Evolutionary conservation across 129 eudicot species (phyloP).

Genomic region (Flaveria brownii): DNA sequence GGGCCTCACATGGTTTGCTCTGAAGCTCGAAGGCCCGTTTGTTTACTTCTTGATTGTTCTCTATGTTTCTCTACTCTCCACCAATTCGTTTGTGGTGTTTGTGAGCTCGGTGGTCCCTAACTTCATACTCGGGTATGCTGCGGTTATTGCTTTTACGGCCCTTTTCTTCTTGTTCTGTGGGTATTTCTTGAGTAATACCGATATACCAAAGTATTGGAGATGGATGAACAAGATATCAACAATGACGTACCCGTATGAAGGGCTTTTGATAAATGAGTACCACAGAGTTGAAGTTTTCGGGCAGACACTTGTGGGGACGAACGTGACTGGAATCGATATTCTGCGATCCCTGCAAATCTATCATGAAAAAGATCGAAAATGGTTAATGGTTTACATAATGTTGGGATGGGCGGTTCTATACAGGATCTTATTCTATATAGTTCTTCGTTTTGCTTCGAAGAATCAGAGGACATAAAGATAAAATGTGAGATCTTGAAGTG

Average conservation of each 20-base stretch:
- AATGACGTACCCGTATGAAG: constrained; percentile 84
- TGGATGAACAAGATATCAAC: constrained; percentile 80
- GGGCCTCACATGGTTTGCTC: constrained; percentile 61
- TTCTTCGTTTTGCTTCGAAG: constrained; percentile 78
- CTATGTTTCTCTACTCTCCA: constrained; percentile 63
- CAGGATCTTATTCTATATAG: constrained; percentile 62
- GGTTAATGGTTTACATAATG: constrained; percentile 62
- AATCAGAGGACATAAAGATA: constrained; percentile 59
- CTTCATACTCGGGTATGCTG: constrained; percentile 79
- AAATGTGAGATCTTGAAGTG: constrained; percentile 18
- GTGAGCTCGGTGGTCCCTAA: constrained; percentile 82
- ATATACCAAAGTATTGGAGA: constrained; percentile 60
- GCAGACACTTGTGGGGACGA: constrained; percentile 15
- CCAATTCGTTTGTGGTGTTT: constrained; percentile 77
- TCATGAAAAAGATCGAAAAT: constrained; percentile 37
- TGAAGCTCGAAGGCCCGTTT: constrained; percentile 56
- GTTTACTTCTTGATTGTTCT: constrained; percentile 57
- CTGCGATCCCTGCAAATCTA: constrained; percentile 48
- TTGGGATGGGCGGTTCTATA: constrained; percentile 73
- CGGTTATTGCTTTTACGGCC: constrained; percentile 78
- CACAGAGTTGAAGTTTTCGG: constrained; percentile 46
- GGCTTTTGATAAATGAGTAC: constrained; percentile 67
- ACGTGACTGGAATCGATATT: constrained; percentile 46
- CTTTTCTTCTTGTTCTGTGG: constrained; percentile 85
- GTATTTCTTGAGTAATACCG: constrained; percentile 56